These are phyloP conservation scores for Wickerhamiella allomyrinae DNA, from an alignment of 805 yeast genomes.

Conservation along the genomic window DNA sequence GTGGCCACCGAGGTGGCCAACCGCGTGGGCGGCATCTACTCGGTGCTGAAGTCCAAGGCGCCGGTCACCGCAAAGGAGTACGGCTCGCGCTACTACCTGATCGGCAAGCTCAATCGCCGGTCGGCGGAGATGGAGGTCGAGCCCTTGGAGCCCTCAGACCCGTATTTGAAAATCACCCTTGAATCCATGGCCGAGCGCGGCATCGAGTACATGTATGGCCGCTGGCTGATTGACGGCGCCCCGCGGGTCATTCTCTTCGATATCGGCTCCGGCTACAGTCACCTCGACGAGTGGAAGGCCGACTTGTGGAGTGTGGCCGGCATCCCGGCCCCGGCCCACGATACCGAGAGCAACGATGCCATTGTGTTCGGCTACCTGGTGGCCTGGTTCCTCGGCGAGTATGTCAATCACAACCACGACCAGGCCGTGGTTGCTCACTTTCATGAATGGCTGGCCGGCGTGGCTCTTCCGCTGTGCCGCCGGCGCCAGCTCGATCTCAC, in stretches of 20 bases:
- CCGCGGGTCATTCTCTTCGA: slow-evolving; percentile 87
- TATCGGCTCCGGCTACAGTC: slow-evolving; percentile 51
- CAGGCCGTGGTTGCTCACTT: slow-evolving; percentile 88
- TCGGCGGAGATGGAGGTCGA: slow-evolving; percentile 67
- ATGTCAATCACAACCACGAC: slow-evolving; percentile 66
- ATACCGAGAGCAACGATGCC: slow-evolving; percentile 81
- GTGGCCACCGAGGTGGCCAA: slow-evolving; percentile 96
- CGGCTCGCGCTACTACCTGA: slow-evolving; percentile 65
- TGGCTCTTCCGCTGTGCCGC: slow-evolving; percentile 82
- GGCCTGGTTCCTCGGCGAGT: slow-evolving; percentile 95
- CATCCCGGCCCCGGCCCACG: slow-evolving; percentile 85
- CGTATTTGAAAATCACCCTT: slow-evolving; percentile 43
- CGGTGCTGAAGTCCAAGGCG: slow-evolving; percentile 91
- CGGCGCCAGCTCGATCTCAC: slow-evolving; percentile 86
- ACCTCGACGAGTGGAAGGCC: slow-evolving; percentile 82
- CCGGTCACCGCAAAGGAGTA: slow-evolving; percentile 93
- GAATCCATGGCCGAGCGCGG: slow-evolving; percentile 76
- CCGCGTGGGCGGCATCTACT: slow-evolving; percentile 94
- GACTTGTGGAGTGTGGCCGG: slow-evolving; percentile 87
- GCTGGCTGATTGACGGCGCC: slow-evolving; percentile 97
- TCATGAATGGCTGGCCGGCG: slow-evolving; percentile 98
- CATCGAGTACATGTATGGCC: slow-evolving; percentile 68
- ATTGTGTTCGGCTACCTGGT: slow-evolving; percentile 82
- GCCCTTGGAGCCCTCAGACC: slow-evolving; percentile 38
- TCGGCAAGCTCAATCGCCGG: slow-evolving; percentile 73